Evolutionary conservation across 192 early-diverging fungal species (phyloP).

Genomic region (Thamnidium elegans): DNA sequence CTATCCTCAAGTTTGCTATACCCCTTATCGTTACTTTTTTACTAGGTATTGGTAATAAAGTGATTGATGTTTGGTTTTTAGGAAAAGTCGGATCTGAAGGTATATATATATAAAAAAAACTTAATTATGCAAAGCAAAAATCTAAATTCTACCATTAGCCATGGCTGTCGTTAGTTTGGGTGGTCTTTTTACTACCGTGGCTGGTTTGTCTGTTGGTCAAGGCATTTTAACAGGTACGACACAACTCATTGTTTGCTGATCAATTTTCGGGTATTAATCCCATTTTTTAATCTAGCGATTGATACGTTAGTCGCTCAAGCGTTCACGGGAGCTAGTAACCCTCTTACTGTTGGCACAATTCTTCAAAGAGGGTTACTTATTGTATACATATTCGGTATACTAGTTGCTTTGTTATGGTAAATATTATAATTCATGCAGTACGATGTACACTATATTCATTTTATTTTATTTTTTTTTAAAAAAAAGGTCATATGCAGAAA

Average conservation of each 20-base stretch:
- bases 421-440: too few relatives aligned
- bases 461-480: neutral
- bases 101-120: neutral
- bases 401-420: conserved; percentile 23
- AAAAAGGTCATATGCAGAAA: conserved; percentile 24
- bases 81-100: conserved; percentile 18
- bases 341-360: conserved; percentile 24
- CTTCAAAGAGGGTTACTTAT: conserved; percentile 24
- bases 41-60: conserved; percentile 6
- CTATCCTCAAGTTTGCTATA: conserved; percentile 5
- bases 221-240: conserved; percentile 30
- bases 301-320: conserved; percentile 32
- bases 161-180: conserved; percentile 28
- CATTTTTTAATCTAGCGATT: conserved; percentile 12
- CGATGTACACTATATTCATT: neutral
- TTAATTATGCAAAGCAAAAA: neutral
- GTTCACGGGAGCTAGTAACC: conserved; percentile 25
- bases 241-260: too few relatives aligned
- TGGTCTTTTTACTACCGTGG: conserved; percentile 16
- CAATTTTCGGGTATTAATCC: too few relatives aligned
- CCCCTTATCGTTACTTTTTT: conserved; percentile 26
- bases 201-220: conserved; percentile 23
- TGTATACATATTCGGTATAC: conserved; percentile 12
- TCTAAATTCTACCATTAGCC: conserved; percentile 1
- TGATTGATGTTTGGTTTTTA: conserved; percentile 22